These are phyloP conservation scores for Porphyridium purpureum DNA, from an alignment of 23 red algal genomes.

Conservation along the genomic window DNA sequence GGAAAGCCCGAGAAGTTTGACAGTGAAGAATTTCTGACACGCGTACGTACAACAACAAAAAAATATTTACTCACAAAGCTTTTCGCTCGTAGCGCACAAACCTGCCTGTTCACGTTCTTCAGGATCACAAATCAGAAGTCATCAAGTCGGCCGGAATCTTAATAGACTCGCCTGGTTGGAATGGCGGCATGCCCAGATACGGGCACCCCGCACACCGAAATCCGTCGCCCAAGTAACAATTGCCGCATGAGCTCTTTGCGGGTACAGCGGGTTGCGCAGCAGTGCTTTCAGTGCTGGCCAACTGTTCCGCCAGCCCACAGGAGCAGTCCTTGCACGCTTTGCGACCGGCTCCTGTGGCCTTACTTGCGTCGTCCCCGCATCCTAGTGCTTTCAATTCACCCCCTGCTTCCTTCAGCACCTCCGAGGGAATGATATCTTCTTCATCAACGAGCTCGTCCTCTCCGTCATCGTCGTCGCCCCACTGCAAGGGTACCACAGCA, in stretches of 20 bases:
- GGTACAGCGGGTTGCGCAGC: not conserved
- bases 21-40: too few species aligned
- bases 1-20: too few species aligned
- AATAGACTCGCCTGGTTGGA: constrained; percentile 59
- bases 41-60: not conserved
- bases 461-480: not conserved
- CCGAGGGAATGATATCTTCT: not conserved
- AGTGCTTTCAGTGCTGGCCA: constrained; percentile 6
- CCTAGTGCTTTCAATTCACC: too few species aligned
- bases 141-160: constrained; percentile 29
- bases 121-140: constrained; percentile 40
- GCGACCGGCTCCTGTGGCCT: too few species aligned
- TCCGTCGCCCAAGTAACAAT: constrained; percentile 66
- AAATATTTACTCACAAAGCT: not conserved
- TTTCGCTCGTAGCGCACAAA: not conserved
- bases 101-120: not conserved
- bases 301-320: constrained; percentile 35
- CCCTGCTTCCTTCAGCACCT: too few species aligned
- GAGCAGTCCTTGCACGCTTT: constrained; percentile 59
- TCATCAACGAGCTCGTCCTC: not conserved
- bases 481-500: not conserved
- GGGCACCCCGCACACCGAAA: constrained; percentile 83
- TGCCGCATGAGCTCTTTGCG: constrained; percentile 20
- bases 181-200: constrained; percentile 81
- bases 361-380: too few species aligned